Evolutionary conservation across 345 rosid species (phyloP).

Genomic region (Populus ilicifolia): DNA sequence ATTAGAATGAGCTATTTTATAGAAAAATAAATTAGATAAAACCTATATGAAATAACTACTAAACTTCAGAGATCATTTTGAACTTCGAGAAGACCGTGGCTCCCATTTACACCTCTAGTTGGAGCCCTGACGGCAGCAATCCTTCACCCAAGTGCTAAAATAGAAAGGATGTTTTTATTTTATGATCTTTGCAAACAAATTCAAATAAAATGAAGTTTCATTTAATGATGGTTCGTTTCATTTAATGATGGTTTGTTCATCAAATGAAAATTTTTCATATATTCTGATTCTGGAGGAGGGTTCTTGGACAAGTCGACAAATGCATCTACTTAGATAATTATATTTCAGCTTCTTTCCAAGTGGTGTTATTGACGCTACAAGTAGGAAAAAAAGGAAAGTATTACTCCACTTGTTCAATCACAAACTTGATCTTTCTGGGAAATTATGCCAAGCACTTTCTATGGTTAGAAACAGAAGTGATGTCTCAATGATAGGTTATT

Average conservation of each 20-base stretch:
- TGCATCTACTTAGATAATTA: constrained; percentile 2
- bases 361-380: neutral
- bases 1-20: too few relatives aligned
- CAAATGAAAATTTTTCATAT: neutral
- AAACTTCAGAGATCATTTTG: too few relatives aligned
- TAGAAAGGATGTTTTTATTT: neutral
- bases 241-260: neutral
- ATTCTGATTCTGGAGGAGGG: neutral
- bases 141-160: neutral
- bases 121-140: neutral
- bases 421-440: neutral
- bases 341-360: neutral
- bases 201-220: neutral
- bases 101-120: too few relatives aligned
- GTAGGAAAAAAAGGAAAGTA: neutral
- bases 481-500: neutral
- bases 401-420: constrained; percentile 2
- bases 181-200: neutral
- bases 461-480: neutral
- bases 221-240: neutral
- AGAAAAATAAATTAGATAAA: too few relatives aligned
- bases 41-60: too few relatives aligned
- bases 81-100: too few relatives aligned
- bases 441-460: constrained; percentile 5
- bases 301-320: neutral